These are phyloP conservation scores for Amylocarpus encephaloides DNA, from an alignment of 2,329 filamentous ascomycete species.

Conservation along the genomic window DNA sequence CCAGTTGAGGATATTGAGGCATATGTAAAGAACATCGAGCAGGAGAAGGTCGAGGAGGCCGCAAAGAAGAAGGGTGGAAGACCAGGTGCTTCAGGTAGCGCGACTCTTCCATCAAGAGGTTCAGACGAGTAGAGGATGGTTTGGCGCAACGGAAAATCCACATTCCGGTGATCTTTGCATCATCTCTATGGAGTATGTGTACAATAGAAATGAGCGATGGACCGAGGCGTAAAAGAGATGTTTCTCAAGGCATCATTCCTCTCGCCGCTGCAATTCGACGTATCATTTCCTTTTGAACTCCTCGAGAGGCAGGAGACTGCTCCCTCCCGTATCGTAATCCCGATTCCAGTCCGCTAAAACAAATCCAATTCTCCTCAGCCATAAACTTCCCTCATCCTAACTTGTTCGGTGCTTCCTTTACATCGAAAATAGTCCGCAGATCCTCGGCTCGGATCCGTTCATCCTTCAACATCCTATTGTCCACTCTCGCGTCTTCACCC, in stretches of 20 bases:
- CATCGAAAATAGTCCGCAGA: constrained; percentile 65
- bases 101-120: constrained; percentile 67
- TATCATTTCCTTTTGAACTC: neutral
- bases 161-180: constrained; percentile 16
- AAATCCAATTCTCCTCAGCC: too few species aligned
- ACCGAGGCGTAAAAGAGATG: constrained; percentile 3
- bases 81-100: constrained; percentile 61
- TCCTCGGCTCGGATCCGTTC: constrained; percentile 61
- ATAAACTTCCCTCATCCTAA: constrained; percentile 51
- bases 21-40: constrained; percentile 98
- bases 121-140: constrained; percentile 32
- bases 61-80: constrained; percentile 90
- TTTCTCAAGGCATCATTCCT: neutral
- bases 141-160: constrained; percentile 16
- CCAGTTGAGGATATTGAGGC: constrained; percentile 93
- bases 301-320: too few species aligned
- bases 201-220: constrained; percentile 32
- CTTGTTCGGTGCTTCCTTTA: constrained; percentile 66
- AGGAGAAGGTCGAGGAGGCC: constrained; percentile 98
- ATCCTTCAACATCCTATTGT: constrained; percentile 89
- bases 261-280: neutral
- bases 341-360: neutral
- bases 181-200: constrained; percentile 27
- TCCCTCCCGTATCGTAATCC: constrained; percentile 28
- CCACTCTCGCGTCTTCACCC: constrained; percentile 80